phyloP scores from a whole-genome alignment of 2,329 filamentous ascomycete genomes.

The Cytospora leucostoma region DNA sequence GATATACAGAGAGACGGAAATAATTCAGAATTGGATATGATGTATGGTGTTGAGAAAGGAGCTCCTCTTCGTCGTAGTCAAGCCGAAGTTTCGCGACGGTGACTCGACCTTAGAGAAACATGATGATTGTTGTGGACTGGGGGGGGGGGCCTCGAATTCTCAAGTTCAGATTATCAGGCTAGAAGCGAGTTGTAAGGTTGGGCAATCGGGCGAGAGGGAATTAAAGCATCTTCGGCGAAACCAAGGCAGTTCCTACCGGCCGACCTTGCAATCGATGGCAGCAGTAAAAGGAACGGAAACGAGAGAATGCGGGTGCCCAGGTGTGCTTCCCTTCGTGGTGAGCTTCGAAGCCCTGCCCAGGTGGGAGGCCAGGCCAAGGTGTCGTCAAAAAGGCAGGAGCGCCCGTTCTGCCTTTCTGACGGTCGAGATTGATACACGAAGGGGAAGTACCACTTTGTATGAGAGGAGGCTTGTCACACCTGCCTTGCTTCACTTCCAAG shows the following conservation, averaged over 20 bases:
- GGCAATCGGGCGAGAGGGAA: neutral
- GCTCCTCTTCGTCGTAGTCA: conserved; percentile 19
- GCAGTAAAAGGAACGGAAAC: neutral
- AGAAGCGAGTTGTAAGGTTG: neutral
- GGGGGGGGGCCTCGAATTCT: neutral
- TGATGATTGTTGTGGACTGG: conserved; percentile 10
- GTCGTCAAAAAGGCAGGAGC: neutral
- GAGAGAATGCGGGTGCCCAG: neutral
- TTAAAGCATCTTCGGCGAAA: neutral
- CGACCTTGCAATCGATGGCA: neutral
- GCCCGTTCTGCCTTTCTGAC: neutral
- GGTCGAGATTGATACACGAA: neutral
- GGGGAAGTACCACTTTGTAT: neutral
- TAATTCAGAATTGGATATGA: conserved; percentile 23
- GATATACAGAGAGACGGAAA: conserved; percentile 23
- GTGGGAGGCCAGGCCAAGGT: neutral
- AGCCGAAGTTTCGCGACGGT: conserved; percentile 17
- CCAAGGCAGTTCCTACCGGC: neutral
- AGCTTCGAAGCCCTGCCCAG: neutral
- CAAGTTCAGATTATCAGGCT: neutral
- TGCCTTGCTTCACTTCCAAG: too few species aligned
- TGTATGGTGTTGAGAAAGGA: conserved; percentile 10
- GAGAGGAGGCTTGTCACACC: neutral
- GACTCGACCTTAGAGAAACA: conserved; percentile 12
- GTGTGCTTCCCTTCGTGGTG: neutral